phyloP scores from a whole-genome alignment of 352 stramenopile genomes.

The Phytophthora sojae region DNA sequence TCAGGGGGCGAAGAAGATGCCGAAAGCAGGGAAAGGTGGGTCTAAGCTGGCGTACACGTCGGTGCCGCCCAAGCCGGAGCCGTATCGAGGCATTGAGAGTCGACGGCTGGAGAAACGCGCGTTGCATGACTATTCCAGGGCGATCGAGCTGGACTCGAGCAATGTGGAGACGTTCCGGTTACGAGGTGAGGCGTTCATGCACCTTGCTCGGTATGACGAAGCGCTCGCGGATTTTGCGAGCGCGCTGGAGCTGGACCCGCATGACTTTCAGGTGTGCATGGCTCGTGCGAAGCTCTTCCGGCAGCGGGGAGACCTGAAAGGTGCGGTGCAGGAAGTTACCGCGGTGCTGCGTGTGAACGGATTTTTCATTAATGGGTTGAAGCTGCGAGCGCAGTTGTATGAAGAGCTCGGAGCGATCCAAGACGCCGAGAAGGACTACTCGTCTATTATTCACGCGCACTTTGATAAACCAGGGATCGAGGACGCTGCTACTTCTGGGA shows the following conservation, averaged over 20 bases:
- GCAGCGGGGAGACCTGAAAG: conserved; percentile 45
- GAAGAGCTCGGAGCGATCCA: conserved; percentile 45
- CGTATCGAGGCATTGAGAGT: conserved; percentile 45
- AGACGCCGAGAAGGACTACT: conserved; percentile 68
- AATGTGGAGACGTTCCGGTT: conserved; percentile 55
- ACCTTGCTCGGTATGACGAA: conserved; percentile 62
- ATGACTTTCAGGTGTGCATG: conserved; percentile 73
- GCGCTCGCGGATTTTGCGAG: conserved; percentile 60
- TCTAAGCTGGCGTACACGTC: conserved; percentile 20
- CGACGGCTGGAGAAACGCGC: conserved; percentile 57
- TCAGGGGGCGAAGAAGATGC: conserved; percentile 12
- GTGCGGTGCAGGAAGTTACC: conserved; percentile 66
- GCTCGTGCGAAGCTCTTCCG: conserved; percentile 60
- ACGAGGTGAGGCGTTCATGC: conserved; percentile 55
- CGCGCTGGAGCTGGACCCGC: conserved; percentile 51
- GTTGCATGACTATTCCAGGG: conserved; percentile 65
- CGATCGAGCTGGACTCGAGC: conserved; percentile 53
- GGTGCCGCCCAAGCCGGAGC: conserved; percentile 24
- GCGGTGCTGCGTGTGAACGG: conserved; percentile 62
- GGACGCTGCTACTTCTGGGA: conserved; percentile 19
- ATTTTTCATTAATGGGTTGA: conserved; percentile 80
- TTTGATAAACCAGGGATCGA: conserved; percentile 47
- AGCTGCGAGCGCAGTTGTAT: conserved; percentile 65
- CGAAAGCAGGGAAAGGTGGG: conserved; percentile 10
- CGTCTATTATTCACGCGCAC: conserved; percentile 75